Conservation (phyloP, 2,329 filamentous ascomycete species). For the Lachnum nothofagi region DNA sequence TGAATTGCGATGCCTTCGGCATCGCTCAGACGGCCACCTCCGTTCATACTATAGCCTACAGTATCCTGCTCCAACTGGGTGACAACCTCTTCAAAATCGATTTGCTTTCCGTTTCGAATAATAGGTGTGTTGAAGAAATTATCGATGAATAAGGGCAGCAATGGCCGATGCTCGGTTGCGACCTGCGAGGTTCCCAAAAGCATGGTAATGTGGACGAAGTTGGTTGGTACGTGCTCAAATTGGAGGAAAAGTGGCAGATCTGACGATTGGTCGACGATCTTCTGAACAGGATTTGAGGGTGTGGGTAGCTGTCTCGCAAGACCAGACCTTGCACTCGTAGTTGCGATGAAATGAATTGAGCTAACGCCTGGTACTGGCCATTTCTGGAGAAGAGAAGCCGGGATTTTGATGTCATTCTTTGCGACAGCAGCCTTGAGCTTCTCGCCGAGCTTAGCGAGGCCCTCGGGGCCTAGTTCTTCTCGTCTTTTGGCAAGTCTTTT, state of each 20-base stretch:
- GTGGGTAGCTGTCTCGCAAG: slow-evolving; percentile 66
- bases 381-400: slow-evolving; percentile 69
- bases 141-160: slow-evolving; percentile 78
- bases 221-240: slow-evolving; percentile 89
- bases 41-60: slow-evolving; percentile 71
- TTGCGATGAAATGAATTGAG: slow-evolving; percentile 92
- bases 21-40: slow-evolving; percentile 65
- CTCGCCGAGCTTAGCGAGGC: slow-evolving; percentile 67
- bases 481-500: slow-evolving; percentile 73
- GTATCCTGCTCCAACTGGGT: slow-evolving; percentile 88
- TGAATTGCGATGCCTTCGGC: slow-evolving; percentile 75
- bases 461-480: slow-evolving; percentile 72
- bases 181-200: slow-evolving; percentile 73
- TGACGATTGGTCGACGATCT: slow-evolving; percentile 64
- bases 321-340: slow-evolving; percentile 77
- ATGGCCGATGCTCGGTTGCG: slow-evolving; percentile 75
- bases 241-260: slow-evolving; percentile 83
- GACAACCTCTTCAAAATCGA: slow-evolving; percentile 89
- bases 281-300: slow-evolving; percentile 65
- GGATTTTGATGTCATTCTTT: slow-evolving; percentile 84
- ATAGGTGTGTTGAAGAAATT: slow-evolving; percentile 95
- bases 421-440: slow-evolving; percentile 78
- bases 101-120: slow-evolving; percentile 63
- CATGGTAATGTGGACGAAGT: slow-evolving; percentile 81
- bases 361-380: slow-evolving; percentile 81